Base-by-base conservation (phyloP, 768 basidiomycete genomes). In the Tricholoma sp. region DNA sequence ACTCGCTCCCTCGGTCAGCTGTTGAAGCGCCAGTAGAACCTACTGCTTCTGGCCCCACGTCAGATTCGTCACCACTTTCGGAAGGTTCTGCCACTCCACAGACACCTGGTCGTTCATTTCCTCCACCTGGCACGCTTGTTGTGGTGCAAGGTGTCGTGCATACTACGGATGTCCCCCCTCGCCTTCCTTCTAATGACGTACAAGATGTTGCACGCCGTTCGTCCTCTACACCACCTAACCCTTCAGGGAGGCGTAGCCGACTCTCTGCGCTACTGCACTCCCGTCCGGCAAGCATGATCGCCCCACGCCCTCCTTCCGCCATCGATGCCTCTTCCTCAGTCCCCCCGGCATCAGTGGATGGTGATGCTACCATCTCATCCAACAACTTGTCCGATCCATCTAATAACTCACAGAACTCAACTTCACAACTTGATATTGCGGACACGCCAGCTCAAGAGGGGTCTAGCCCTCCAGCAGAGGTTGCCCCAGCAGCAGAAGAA, bases 61-160 rank as follows among this genome's bases (percentile, higher is more conserved):
- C 5, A 24, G 45, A 46, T 12, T 19, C 45, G 5, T 46, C 45
- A 46, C 22, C 11, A 24, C 1, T 22, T 31, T 27, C 29, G 16
- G 47, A 29, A 29, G 46, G 14, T 29, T 18, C 47, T 31, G 5
- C 24, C 7, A 43, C 18, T 21, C 32, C 7, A 52, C 34, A 34
- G 45, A 27, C 18, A 10, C 55, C 2, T 9, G 39, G 27, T 31
- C 60, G 59, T 19, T 78, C 79, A 55, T 88, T 88, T 66, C 86
- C 87, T 34, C 84, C 87, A 0, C 84, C 88, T 0, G 88, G 89
- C 12, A 89, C 89, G 2, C 78, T 91, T 3, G 89, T 91, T 22
- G 87, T 91, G 34, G 89, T 91, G 0, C 89, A 91, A 69, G 89
- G 89, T 50, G 88, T 90, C 39, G 88, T 90, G 0, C 88, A 90